Evolutionary conservation across 371 early-diverging fungal genomes (phyloP), one percentile per base, ranked within the genome.

Genomic region (Circinella umbellata): DNA sequence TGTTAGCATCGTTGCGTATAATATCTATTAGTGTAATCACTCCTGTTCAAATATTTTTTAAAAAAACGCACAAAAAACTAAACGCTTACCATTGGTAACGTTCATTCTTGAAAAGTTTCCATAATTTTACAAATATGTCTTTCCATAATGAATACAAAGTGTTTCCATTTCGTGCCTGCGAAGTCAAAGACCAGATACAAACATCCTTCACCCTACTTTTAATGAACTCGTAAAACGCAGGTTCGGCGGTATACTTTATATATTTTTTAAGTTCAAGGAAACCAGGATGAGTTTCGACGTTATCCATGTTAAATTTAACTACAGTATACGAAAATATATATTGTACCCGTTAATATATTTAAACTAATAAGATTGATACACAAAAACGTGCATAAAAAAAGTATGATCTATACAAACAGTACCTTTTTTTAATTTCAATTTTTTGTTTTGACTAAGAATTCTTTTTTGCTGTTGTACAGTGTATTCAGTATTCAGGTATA

Each of bases 1-100:
- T 51, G 47, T 49, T 49, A 49, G 51, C 51, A 51, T 51, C 6
- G 15, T 42, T 51, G 6, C 15, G 7, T 51, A 51, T 51, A 51
- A 51, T 51, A 51, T 51, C 51, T 51, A 51, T 51, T 51, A n/a
- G n/a, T 51, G 6, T n/a, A 51, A 51, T 51, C 15, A 51, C 51
- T 51, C 14, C 15, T 51, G 6, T 51, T 51, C 15, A 51, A 51
- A 51, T 51, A 9, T 42, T 42, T 42, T 42, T 51, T 14, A 51
- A n/a, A 51, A 51, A 51, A 51, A 47, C 1, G 15, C 15, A 51
- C 51, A 51, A 51, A 51, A 13, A 51, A 51, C 51, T 51, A 51
- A 17, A 51, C 7, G 47, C 51, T 51, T 51, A 51, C 51, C 14
- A 51, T 17, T 51, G 6, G n/a, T 51, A 51, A 51, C 51, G 51